Base-by-base conservation (phyloP, 176 grass and related monocot species). In the Rhynchospora breviuscula region DNA sequence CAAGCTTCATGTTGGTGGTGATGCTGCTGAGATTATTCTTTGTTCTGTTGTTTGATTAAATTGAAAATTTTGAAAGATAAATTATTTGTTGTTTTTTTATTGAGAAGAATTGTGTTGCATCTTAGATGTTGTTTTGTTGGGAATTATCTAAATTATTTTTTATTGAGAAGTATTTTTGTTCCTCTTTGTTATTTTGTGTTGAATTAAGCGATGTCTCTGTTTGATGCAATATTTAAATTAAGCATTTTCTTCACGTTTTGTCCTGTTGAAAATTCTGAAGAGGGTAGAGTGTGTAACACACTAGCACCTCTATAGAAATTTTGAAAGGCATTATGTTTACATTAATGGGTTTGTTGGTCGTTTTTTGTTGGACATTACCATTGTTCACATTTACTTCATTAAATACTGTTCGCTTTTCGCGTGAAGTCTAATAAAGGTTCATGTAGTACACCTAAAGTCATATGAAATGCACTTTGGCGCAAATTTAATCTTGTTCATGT, bases 21-120 rank as follows among this genome's bases (percentile, higher is more conserved):
- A 81, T 23, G 59, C 58, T 4, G 10, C 79, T 0, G 79, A 81
- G 35, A 81, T 81, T 51, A 66, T 81, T 26, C 79, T 81, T 66
- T 81, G 79, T 66, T 49, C 58, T 66, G 59, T 63, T 31, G 43
- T 62, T 66, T 81, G 59, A 81, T 49, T 81, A 46, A 40, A 35
- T 60, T 35, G 43, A 59, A 57, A 59, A 45, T 21, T 10, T 29
- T 75, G 14, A 43, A n/a, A 75, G 15, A 47, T n/a, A n/a, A n/a
- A n/a, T n/a, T n/a, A n/a, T n/a, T n/a, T n/a, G n/a, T n/a, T n/a
- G n/a, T n/a, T n/a, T n/a, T n/a, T n/a, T n/a, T n/a, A n/a, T n/a
- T n/a, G n/a, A n/a, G n/a, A n/a, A n/a, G 64, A n/a, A 62, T 67
- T 67, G 63, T 40, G 29, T 65, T 65, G 11, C 25, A 65, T 12